A percentile compares a stretch with the other conserved stretches of the same genome.
Conservation (phyloP, 192 early-diverging fungal genomes). For the Linnemannia zychae region DNA sequence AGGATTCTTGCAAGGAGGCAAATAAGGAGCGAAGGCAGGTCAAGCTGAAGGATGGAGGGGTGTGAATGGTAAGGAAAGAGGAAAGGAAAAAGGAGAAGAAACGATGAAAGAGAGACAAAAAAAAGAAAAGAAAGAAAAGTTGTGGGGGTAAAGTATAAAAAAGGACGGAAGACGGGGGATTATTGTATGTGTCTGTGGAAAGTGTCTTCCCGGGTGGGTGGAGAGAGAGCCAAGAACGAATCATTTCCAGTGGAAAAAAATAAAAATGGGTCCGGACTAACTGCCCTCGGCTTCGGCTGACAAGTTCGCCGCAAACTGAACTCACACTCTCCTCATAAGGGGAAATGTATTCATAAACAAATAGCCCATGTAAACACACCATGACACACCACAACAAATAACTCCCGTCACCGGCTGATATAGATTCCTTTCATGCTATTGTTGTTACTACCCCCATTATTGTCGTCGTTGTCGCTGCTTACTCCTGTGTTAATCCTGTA, state of each 20-base stretch:
- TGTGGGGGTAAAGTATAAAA: conserved; percentile 15
- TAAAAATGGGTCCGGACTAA: background rate
- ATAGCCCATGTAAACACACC: background rate
- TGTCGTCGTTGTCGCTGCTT: background rate
- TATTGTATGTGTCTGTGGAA: background rate
- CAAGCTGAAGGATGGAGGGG: background rate
- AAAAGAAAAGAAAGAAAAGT: background rate
- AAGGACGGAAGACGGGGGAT: conserved; percentile 4
- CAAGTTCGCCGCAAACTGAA: conserved; percentile 10
- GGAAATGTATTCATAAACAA: background rate
- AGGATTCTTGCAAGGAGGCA: background rate
- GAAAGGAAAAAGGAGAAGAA: background rate
- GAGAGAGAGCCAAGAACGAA: conserved; percentile 5
- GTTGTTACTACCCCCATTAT: background rate
- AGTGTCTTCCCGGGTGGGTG: background rate
- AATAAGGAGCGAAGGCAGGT: background rate
- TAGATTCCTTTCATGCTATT: background rate
- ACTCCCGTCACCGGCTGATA: background rate
- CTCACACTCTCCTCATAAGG: background rate
- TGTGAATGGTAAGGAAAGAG: conserved; percentile 12
- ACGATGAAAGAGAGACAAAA: too few relatives aligned
- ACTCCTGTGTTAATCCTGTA: background rate
- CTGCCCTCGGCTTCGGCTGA: background rate
- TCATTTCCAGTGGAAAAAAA: background rate
- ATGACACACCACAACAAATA: background rate